Evolutionary conservation across 1,139 yeast genomes (phyloP), one percentile per base, ranked within the genome.

Genomic region (Candida tropicalis): DNA sequence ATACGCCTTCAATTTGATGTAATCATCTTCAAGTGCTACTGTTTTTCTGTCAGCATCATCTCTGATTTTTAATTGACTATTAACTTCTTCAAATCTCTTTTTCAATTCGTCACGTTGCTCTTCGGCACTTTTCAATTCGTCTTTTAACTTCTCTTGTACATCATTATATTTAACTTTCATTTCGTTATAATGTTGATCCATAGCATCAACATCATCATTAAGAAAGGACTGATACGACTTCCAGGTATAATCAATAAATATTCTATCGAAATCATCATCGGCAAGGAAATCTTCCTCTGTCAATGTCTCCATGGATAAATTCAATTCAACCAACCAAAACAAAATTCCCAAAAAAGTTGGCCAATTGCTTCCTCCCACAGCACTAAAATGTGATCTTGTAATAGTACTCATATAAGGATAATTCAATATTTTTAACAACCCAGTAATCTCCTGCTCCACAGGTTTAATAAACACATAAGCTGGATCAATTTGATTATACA

Each of bases 351-450:
- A 65, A 55, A 88, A 86, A 17, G 79, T 77, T 13, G 89, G 91
- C 97, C 97, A 89, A 55, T 84, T 84, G 46, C 85, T 85, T 1
- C 96, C 96, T 2, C 97, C 97, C 6, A 89, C 97, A 0, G 97
- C 97, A 39, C 91, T 82, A 26, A 90, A 82, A 59, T 88, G 96
- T 0, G 93, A 84, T 56, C 90, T 81, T 60, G 84, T 87, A 36
- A 90, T 82, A 0, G 87, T 73, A 35, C 87, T 96, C 45, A 89
- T 62, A 60, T 84, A 88, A 1, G 98, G 97, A 57, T 90, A 91
- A 41, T 79, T 79, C 48, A 89, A 63, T 25, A 74, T 73, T 56
- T 81, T 83, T 51, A 91, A 66, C 12, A 88, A 66, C 16, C 77
- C 73, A 52, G 83, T 84, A 9, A 90, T 87, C 50, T 91, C 97